A percentile compares a stretch with the other conserved stretches of the same genome.
These are phyloP conservation scores for Alternaria gaisen DNA, from an alignment of 2,329 filamentous ascomycete species.

Conservation along the genomic window DNA sequence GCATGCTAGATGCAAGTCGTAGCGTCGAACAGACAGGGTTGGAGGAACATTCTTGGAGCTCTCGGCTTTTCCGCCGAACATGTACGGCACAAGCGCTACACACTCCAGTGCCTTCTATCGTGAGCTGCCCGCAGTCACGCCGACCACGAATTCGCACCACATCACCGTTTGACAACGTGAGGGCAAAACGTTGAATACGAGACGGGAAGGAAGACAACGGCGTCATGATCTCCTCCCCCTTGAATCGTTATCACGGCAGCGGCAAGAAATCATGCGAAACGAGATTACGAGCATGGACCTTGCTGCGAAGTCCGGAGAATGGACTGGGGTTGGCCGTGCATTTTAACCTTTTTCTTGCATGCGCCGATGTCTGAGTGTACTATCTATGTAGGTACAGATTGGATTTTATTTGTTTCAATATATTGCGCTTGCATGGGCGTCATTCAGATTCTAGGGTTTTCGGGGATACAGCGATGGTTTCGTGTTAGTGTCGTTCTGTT, in stretches of 20 bases:
- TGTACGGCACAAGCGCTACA: not conserved
- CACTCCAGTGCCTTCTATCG: not conserved
- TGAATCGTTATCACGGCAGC: conserved; percentile 10
- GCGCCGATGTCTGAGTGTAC: not conserved
- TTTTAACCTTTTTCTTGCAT: conserved; percentile 9
- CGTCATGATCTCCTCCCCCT: conserved; percentile 15
- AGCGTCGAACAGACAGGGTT: not conserved
- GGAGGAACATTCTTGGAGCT: not conserved
- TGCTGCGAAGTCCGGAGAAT: conserved; percentile 10
- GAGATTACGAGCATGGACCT: conserved; percentile 12
- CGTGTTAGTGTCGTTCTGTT: conserved; percentile 7
- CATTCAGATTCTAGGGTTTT: not conserved
- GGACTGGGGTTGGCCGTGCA: conserved; percentile 12
- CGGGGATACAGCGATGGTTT: not conserved
- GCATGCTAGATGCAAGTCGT: not conserved
- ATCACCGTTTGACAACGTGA: not conserved
- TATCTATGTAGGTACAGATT: conserved; percentile 6
- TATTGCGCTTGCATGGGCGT: conserved; percentile 8
- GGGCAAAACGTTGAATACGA: not conserved
- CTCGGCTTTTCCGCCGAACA: not conserved
- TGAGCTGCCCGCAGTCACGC: not conserved
- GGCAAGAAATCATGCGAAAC: conserved; percentile 12
- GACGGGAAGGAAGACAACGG: not conserved
- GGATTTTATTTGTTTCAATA: conserved; percentile 13
- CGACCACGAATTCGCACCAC: not conserved